Evolutionary conservation across 441 rosid genomes (phyloP).

Genomic region (Bruguiera hainesii): DNA sequence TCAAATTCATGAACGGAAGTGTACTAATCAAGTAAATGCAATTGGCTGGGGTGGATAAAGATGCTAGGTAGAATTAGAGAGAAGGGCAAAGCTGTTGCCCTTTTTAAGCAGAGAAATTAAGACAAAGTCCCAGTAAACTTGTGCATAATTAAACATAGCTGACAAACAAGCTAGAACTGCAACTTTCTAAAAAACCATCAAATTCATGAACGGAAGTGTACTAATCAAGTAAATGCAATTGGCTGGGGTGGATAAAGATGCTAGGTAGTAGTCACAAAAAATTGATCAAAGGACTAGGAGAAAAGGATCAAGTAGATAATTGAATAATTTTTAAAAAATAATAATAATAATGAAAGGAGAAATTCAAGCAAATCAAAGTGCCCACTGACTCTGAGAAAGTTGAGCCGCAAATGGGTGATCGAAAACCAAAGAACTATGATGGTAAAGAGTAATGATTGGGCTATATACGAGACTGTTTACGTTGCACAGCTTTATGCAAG

Average conservation of each 20-base stretch:
- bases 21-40: neutral
- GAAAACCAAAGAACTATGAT: neutral
- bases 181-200: neutral
- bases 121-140: neutral
- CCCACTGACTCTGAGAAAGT: slow-evolving; percentile 2
- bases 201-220: neutral
- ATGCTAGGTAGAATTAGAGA: neutral
- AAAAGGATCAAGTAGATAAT: neutral
- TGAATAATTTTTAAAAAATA: neutral
- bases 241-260: neutral
- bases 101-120: neutral
- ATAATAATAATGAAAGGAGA: neutral
- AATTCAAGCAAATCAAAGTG: neutral
- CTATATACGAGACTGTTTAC: neutral
- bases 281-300: neutral
- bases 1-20: neutral
- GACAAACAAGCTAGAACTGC: neutral
- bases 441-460: neutral
- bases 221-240: neutral
- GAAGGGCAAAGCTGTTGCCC: neutral
- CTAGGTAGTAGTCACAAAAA: neutral
- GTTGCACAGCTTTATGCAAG: neutral
- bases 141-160: neutral
- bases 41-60: neutral
- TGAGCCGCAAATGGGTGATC: slow-evolving; percentile 11